A percentile compares a stretch with the other conserved stretches of the same genome.
Conservation (phyloP, 108 stramenopile genomes). For the Schizochytrium sp. region DNA sequence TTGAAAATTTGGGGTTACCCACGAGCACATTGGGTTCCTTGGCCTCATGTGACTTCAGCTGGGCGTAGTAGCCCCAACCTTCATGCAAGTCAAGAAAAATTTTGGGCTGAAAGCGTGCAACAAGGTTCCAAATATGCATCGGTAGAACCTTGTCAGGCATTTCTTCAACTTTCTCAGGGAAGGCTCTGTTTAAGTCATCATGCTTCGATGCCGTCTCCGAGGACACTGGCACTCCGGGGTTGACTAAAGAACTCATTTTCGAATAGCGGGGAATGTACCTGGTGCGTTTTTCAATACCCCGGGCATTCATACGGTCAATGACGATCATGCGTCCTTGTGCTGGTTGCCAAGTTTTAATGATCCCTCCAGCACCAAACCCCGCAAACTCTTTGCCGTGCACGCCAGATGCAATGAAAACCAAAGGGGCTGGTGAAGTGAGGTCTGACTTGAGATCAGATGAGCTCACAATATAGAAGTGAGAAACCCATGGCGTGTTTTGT, state of each 20-base stretch:
- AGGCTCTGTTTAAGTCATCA: slow-evolving; percentile 44
- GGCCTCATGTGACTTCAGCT: slow-evolving; percentile 30
- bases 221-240: background rate
- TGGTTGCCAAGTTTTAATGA: slow-evolving; percentile 39
- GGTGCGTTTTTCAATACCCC: slow-evolving; percentile 36
- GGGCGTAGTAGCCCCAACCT: slow-evolving; percentile 55
- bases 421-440: background rate
- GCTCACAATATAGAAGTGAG: slow-evolving; percentile 47
- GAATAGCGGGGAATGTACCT: slow-evolving; percentile 20
- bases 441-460: background rate
- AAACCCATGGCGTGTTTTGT: background rate
- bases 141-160: background rate
- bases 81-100: slow-evolving; percentile 58
- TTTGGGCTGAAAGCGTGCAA: background rate
- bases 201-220: background rate
- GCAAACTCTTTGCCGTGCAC: slow-evolving; percentile 53
- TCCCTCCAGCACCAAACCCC: slow-evolving; percentile 50
- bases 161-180: background rate
- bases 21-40: slow-evolving; percentile 1
- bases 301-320: slow-evolving; percentile 43
- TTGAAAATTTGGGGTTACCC: background rate
- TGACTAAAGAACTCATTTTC: background rate
- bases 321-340: slow-evolving; percentile 7
- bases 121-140: slow-evolving; percentile 30
- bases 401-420: background rate